phyloP scores from a whole-genome alignment of 2,329 filamentous ascomycete species.

The Cladosporium sp. region DNA sequence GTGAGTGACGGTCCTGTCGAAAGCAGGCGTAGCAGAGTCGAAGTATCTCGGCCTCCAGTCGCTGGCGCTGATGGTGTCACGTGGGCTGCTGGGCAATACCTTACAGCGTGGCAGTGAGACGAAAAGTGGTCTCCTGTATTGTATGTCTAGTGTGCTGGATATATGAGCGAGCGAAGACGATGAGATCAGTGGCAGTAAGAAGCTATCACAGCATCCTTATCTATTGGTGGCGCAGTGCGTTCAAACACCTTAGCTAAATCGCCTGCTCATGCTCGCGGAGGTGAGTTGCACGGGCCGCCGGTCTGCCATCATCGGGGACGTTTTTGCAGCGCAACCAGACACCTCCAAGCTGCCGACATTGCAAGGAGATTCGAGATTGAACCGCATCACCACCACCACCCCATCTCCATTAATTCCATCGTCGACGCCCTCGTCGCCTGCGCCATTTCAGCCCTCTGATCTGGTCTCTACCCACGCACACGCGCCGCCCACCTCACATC shows the following conservation, averaged over 20 bases:
- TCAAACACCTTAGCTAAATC: neutral
- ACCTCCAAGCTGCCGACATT: constrained; percentile 9
- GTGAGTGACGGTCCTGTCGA: neutral
- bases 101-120: neutral
- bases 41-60: constrained; percentile 4
- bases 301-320: constrained; percentile 14
- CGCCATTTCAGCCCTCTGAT: constrained; percentile 9
- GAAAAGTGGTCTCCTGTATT: neutral
- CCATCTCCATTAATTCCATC: constrained; percentile 6
- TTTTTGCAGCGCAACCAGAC: constrained; percentile 11
- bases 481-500: constrained; percentile 12
- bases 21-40: constrained; percentile 5
- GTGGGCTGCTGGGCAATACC: neutral
- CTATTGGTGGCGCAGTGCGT: constrained; percentile 1
- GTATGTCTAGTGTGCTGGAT: neutral
- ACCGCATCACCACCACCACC: neutral
- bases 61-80: constrained; percentile 2
- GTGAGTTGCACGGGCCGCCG: neutral
- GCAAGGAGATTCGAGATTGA: neutral
- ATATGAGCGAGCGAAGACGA: neutral
- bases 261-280: neutral
- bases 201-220: constrained; percentile 1
- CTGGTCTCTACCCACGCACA: neutral
- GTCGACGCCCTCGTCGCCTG: constrained; percentile 7
- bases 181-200: neutral